These are phyloP conservation scores for Penicillium macrosclerotiorum DNA, from an alignment of 495 filamentous ascomycete genomes.

Conservation along the genomic window DNA sequence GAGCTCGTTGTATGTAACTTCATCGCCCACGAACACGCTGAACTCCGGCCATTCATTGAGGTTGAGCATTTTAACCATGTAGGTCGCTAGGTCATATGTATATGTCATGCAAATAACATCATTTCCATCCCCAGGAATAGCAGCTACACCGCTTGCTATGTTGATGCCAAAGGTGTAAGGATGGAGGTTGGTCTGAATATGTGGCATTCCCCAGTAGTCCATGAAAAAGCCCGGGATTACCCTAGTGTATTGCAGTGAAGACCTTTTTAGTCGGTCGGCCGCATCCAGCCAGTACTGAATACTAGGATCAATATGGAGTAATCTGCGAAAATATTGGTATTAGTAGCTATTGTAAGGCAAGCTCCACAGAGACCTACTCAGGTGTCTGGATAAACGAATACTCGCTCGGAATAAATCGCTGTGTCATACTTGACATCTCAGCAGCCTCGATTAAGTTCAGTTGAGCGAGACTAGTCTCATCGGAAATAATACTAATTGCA, in stretches of 20 bases:
- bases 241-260: slow-evolving; percentile 45
- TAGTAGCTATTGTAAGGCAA: too few species aligned
- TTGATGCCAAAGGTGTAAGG: slow-evolving; percentile 46
- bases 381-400: slow-evolving; percentile 42
- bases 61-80: slow-evolving; percentile 45
- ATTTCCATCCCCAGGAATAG: slow-evolving; percentile 52
- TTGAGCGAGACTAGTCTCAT: slow-evolving; percentile 33
- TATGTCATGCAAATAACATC: slow-evolving; percentile 50
- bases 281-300: slow-evolving; percentile 37
- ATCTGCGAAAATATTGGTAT: too few species aligned
- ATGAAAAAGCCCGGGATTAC: slow-evolving; percentile 53
- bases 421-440: slow-evolving; percentile 38
- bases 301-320: slow-evolving; percentile 34
- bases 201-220: slow-evolving; percentile 54
- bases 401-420: slow-evolving; percentile 50
- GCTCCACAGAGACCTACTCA: too few species aligned
- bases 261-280: slow-evolving; percentile 21
- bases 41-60: slow-evolving; percentile 46
- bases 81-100: slow-evolving; percentile 50
- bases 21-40: slow-evolving; percentile 44
- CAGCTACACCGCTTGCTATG: slow-evolving; percentile 42
- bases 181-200: slow-evolving; percentile 37
- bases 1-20: slow-evolving; percentile 47
- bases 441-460: slow-evolving; percentile 52
- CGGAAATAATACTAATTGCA: slow-evolving; percentile 35